Evolutionary conservation across 108 stramenopile species (phyloP), one percentile per base, ranked within the genome.

Genomic region (Cyclotella atomus): DNA sequence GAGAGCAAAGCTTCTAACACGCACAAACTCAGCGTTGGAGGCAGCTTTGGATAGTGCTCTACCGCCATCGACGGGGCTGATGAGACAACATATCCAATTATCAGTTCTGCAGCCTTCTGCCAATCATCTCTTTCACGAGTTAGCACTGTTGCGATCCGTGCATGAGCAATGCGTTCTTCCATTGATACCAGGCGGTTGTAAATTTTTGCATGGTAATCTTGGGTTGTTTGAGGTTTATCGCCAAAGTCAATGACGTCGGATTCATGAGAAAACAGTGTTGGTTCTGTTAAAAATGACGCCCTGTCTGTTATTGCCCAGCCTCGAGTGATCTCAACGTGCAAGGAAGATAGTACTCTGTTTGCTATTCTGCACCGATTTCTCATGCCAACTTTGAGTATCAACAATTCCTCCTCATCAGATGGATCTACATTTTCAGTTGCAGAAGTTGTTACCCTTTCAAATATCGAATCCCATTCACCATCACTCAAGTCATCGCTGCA

Each of bases 21-120:
- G 65, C 84, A 85, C 34, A 91, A 55, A 65, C 94, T 95, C 54
- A 90, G 66, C n/a, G 78, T 73, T 3, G 94, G 94, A 10, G 85
- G 85, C 4, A 82, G 49, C 46, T 72, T 78, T 6, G 91, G 89
- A 67, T 87, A 84, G 23, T 87, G 63, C 65, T 91, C 90, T 28
- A 57, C 73, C 10, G n/a, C n/a, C n/a, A 83, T 29, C 6, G 87
- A 65, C 7, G 89, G 87, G 15, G 78, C 68, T 19, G 86, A 81
- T 30, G 89, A 75, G 16, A 90, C 47, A 14, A 95, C 23, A 45
- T 90, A 95, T 0, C 73, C 65, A 16, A 83, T 68, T 0, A 91
- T 64, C 14, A 92, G 52, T 45, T 83, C 66, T 28, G 71, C 73
- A 15, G 81, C 88, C 41, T 62, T 55, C 14, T 73, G 57, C 41